These are phyloP conservation scores for Ambispora gerdemannii DNA, from an alignment of 192 early-diverging fungal species.

Conservation along the genomic window DNA sequence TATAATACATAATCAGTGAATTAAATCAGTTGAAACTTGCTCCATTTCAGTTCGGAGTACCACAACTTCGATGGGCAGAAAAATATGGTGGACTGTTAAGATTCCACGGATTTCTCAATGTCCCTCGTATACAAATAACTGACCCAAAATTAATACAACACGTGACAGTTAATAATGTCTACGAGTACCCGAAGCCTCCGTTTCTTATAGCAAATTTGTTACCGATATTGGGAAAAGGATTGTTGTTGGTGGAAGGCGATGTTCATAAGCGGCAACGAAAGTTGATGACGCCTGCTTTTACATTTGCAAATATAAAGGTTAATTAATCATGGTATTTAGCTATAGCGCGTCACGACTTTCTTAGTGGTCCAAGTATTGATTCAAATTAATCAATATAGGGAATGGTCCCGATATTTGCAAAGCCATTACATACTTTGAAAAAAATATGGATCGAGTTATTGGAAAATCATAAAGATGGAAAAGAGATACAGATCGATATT, in stretches of 20 bases:
- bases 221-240: constrained; percentile 46
- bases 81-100: too few species aligned
- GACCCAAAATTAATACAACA: too few species aligned
- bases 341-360: background rate
- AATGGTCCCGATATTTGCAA: constrained; percentile 34
- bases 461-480: constrained; percentile 27
- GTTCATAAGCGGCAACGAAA: constrained; percentile 51
- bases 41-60: too few species aligned
- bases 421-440: constrained; percentile 31
- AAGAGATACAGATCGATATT: constrained; percentile 39
- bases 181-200: too few species aligned
- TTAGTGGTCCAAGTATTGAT: background rate
- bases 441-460: constrained; percentile 40
- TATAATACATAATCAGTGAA: too few species aligned
- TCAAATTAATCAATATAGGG: too few species aligned
- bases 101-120: too few species aligned
- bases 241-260: constrained; percentile 52
- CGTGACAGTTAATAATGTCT: too few species aligned
- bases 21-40: too few species aligned
- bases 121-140: too few species aligned
- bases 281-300: constrained; percentile 56
- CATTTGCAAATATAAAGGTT: constrained; percentile 39
- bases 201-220: too few species aligned
- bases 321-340: background rate
- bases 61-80: too few species aligned